These are phyloP conservation scores for Nosema granulosis DNA, from an alignment of 371 early-diverging fungal genomes.

Conservation along the genomic window DNA sequence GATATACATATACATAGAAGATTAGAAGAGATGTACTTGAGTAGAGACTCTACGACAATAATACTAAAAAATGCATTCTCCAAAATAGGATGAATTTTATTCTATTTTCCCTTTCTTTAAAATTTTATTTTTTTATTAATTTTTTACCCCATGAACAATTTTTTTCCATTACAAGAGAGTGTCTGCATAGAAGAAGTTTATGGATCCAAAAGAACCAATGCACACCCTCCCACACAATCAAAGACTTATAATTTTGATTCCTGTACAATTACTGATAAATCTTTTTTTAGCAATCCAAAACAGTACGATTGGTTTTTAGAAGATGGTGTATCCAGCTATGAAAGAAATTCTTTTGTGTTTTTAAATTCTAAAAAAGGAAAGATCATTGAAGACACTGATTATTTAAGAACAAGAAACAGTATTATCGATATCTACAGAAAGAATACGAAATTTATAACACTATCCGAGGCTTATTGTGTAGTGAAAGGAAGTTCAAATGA, in stretches of 20 bases:
- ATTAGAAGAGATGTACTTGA: too few relatives aligned
- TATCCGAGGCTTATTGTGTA: not conserved
- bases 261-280: not conserved
- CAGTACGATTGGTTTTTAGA: not conserved
- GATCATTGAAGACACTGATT: not conserved
- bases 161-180: slow-evolving; percentile 52
- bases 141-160: slow-evolving; percentile 46
- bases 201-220: slow-evolving; percentile 50
- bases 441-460: not conserved
- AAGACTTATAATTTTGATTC: slow-evolving; percentile 17
- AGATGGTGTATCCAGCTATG: not conserved
- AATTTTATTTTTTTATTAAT: slow-evolving; percentile 6
- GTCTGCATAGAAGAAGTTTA: slow-evolving; percentile 56
- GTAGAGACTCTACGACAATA: too few relatives aligned
- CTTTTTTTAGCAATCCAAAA: not conserved
- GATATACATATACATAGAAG: too few relatives aligned
- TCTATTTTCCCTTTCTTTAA: not conserved
- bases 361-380: slow-evolving; percentile 10
- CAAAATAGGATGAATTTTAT: too few relatives aligned
- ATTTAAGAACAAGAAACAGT: slow-evolving; percentile 32
- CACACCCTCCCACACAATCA: slow-evolving; percentile 23
- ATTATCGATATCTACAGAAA: slow-evolving; percentile 20
- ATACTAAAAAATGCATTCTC: too few relatives aligned
- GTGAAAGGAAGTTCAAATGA: not conserved
- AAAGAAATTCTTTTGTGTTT: slow-evolving; percentile 6